Evolutionary conservation across 768 basidiomycete species (phyloP).

Genomic region (Kwoniella mangroviensis): DNA sequence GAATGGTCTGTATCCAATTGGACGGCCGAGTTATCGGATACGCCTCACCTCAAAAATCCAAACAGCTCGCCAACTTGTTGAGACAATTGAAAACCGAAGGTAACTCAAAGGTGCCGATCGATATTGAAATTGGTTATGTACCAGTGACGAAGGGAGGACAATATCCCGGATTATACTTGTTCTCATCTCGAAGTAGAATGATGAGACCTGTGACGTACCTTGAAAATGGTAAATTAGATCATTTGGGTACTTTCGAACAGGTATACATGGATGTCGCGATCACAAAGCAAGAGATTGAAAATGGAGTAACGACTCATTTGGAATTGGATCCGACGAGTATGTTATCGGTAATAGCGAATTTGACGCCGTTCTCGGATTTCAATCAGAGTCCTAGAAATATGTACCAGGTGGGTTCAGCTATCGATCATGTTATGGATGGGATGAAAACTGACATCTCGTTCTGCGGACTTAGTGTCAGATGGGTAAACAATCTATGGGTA

Average conservation of each 20-base stretch:
- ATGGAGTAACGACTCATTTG: constrained; percentile 80
- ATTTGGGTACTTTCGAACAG: constrained; percentile 95
- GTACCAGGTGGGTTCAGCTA: constrained; percentile 55
- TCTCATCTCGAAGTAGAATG: constrained; percentile 85
- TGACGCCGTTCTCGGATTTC: constrained; percentile 99
- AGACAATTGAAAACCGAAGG: constrained; percentile 95
- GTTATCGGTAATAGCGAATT: constrained; percentile 91
- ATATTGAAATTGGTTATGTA: constrained; percentile 92
- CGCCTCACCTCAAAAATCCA: constrained; percentile 75
- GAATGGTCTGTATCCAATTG: constrained; percentile 87
- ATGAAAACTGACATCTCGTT: constrained; percentile 20
- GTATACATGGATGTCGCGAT: constrained; percentile 99
- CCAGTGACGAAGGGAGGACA: constrained; percentile 89
- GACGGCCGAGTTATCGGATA: constrained; percentile 94
- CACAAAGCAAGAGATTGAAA: constrained; percentile 78
- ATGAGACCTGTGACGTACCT: constrained; percentile 97
- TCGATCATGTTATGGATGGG: too few species aligned
- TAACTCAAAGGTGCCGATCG: constrained; percentile 77
- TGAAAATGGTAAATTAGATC: constrained; percentile 81
- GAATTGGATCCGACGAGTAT: constrained; percentile 95
- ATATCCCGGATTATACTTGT: constrained; percentile 93
- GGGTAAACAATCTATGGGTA: constrained; percentile 99
- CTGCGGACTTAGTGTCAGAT: constrained; percentile 76
- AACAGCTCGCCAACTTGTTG: constrained; percentile 79
- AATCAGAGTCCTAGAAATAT: constrained; percentile 76